Conservation (phyloP, 352 stramenopile species). For the Pythium rishiriense region DNA sequence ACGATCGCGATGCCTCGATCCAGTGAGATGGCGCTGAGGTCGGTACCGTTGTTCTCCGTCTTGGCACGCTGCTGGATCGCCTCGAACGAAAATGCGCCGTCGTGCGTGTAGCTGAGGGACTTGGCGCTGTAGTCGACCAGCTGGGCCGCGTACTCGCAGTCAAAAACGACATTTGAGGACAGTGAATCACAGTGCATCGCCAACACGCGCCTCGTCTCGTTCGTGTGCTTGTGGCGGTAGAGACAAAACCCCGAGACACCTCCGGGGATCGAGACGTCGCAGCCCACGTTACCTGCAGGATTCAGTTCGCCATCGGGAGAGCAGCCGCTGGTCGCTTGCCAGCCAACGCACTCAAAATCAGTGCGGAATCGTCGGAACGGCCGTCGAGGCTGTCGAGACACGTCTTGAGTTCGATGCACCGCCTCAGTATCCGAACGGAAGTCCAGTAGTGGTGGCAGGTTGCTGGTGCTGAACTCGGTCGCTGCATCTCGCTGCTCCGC, state of each 20-base stretch:
- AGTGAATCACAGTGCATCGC: constrained; percentile 20
- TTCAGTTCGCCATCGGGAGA: constrained; percentile 36
- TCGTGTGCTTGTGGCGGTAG: constrained; percentile 13
- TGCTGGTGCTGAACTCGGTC: too few relatives aligned
- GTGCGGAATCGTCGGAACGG: too few relatives aligned
- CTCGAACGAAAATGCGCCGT: too few relatives aligned
- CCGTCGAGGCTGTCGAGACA: too few relatives aligned
- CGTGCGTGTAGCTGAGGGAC: constrained; percentile 36
- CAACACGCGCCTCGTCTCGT: constrained; percentile 23
- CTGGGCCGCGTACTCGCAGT: background rate
- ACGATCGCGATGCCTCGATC: constrained; percentile 47
- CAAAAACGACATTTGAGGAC: constrained; percentile 3
- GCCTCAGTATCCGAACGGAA: too few relatives aligned
- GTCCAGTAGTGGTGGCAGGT: too few relatives aligned
- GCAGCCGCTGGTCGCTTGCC: constrained; percentile 45
- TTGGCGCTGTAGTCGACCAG: background rate
- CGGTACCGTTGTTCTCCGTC: constrained; percentile 9
- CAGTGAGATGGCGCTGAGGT: constrained; percentile 30
- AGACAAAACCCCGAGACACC: constrained; percentile 22
- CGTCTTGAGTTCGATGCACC: too few relatives aligned
- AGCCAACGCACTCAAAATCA: constrained; percentile 45
- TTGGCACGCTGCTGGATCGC: constrained; percentile 28
- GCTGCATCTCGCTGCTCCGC: too few relatives aligned
- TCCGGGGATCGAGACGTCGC: constrained; percentile 29
- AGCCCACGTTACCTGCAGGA: constrained; percentile 33